These are phyloP conservation scores for Xylaria sp. DNA, from an alignment of 2,329 filamentous ascomycete genomes.

Conservation along the genomic window DNA sequence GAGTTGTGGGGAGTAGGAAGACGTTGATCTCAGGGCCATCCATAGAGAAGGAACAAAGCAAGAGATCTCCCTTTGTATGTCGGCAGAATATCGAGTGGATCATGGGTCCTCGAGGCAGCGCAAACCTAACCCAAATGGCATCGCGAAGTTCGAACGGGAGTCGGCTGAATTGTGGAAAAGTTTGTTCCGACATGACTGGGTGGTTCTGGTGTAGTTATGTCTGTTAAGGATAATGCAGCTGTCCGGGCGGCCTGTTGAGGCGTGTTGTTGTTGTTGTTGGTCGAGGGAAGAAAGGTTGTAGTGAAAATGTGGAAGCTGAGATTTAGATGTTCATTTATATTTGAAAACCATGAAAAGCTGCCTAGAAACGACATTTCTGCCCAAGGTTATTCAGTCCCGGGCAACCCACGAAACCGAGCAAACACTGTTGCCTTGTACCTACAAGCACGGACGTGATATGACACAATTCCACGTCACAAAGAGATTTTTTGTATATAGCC, in stretches of 20 bases:
- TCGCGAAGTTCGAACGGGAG: not conserved
- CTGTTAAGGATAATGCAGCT: not conserved
- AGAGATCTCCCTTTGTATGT: not conserved
- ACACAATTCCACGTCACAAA: too few relatives aligned
- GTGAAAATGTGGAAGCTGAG: not conserved
- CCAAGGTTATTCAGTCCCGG: not conserved
- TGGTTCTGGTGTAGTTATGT: not conserved
- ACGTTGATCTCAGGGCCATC: not conserved
- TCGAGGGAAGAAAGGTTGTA: not conserved
- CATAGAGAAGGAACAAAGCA: not conserved
- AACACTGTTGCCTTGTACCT: not conserved
- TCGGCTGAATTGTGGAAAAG: constrained; percentile 6
- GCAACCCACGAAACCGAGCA: not conserved
- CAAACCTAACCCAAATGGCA: not conserved
- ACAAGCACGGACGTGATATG: too few relatives aligned
- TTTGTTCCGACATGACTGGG: not conserved
- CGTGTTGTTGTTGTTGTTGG: not conserved
- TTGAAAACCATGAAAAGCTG: not conserved
- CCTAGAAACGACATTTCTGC: not conserved
- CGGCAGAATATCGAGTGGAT: not conserved
- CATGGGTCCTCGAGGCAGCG: not conserved
- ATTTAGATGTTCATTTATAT: not conserved
- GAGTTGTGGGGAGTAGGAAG: not conserved
- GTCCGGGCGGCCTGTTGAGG: not conserved
- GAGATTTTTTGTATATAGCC: too few relatives aligned